Percentiles rank a stretch among this genome's conserved stretches.
phyloP scores from a whole-genome alignment of 2,329 filamentous ascomycete genomes.

The Colletotrichum sp. region DNA sequence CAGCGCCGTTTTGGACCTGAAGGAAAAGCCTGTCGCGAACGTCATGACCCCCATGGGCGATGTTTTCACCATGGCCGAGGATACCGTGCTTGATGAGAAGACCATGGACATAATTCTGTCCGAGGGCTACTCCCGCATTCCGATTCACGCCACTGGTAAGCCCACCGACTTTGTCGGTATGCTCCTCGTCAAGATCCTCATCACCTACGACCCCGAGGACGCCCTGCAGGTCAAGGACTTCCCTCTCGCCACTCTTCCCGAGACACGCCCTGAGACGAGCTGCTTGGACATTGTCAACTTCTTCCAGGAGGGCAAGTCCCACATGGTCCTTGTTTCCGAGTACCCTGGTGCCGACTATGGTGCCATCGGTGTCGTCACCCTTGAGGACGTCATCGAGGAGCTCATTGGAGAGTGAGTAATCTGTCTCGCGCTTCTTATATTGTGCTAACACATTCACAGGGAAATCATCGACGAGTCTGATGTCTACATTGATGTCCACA shows the following conservation, averaged over 20 bases:
- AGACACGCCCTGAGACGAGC: slow-evolving; percentile 93
- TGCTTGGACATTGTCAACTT: slow-evolving; percentile 99
- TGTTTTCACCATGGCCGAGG: slow-evolving; percentile 95
- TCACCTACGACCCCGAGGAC: slow-evolving; percentile 98
- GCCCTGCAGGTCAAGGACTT: slow-evolving; percentile 87
- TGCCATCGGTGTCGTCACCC: slow-evolving; percentile 89
- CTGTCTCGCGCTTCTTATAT: not conserved
- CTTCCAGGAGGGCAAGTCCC: slow-evolving; percentile 98
- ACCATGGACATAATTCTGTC: slow-evolving; percentile 95
- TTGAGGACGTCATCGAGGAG: slow-evolving; percentile 98
- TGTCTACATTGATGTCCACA: slow-evolving; percentile 97
- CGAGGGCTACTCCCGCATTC: slow-evolving; percentile 94
- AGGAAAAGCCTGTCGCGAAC: slow-evolving; percentile 91
- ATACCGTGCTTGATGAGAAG: slow-evolving; percentile 88
- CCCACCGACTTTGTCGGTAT: slow-evolving; percentile 92
- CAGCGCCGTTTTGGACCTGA: slow-evolving; percentile 92
- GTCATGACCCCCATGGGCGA: slow-evolving; percentile 99
- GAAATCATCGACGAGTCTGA: slow-evolving; percentile 99
- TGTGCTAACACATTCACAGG: slow-evolving; percentile 45
- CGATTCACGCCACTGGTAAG: slow-evolving; percentile 88
- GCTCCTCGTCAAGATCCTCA: slow-evolving; percentile 97
- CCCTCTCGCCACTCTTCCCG: slow-evolving; percentile 89
- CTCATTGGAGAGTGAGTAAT: slow-evolving; percentile 89
- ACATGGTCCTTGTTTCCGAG: slow-evolving; percentile 97
- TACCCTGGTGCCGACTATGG: slow-evolving; percentile 88